Evolutionary conservation across 2,329 filamentous ascomycete genomes (phyloP).

Genomic region (Colletotrichum liaoningense): DNA sequence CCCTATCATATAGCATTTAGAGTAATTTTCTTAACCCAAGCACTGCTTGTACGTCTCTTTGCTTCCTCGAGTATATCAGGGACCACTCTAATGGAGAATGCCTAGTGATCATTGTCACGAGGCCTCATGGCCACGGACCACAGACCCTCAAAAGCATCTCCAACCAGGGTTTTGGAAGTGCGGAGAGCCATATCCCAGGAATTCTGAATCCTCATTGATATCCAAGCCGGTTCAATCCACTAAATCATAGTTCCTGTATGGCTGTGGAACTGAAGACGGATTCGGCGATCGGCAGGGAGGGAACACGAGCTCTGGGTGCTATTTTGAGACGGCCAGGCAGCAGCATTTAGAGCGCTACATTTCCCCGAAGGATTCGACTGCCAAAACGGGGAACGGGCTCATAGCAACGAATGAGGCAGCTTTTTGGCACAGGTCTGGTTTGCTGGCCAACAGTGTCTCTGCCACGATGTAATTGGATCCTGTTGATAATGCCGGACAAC

Average conservation of each 20-base stretch:
- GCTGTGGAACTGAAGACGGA: not conserved
- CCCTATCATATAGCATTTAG: not conserved
- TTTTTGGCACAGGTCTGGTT: not conserved
- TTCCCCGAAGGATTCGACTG: constrained; percentile 12
- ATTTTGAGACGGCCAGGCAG: constrained; percentile 27
- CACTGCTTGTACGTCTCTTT: too few relatives aligned
- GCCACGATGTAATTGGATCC: not conserved
- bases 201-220: not conserved
- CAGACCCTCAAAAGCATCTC: not conserved
- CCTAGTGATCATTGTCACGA: not conserved
- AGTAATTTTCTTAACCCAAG: not conserved
- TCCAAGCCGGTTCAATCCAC: not conserved
- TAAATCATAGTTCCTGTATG: not conserved
- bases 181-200: not conserved
- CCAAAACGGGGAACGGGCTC: constrained; percentile 1
- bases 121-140: too few relatives aligned
- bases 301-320: constrained; percentile 25
- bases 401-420: not conserved
- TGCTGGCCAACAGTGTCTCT: not conserved
- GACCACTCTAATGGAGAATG: not conserved
- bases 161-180: not conserved
- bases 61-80: not conserved
- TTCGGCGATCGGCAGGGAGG: not conserved
- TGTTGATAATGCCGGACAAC: not conserved
- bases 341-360: constrained; percentile 24